A percentile compares a stretch with the other conserved stretches of the same genome.
These are phyloP conservation scores for Quaeritorhiza haematococci DNA, from an alignment of 371 early-diverging fungal species.

Conservation along the genomic window DNA sequence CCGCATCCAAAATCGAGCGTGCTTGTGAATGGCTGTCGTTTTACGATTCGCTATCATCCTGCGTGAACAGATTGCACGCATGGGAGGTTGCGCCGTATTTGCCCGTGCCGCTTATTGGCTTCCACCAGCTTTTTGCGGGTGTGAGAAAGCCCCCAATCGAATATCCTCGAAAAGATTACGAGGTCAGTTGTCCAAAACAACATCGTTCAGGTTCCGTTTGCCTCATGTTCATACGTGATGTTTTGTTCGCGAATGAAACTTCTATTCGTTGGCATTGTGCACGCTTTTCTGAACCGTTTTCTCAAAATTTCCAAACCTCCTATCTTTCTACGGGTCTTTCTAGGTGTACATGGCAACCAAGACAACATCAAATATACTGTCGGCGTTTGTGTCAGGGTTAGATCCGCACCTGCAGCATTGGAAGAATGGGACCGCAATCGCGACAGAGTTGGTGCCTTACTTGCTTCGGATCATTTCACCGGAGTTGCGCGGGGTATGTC, in stretches of 20 bases:
- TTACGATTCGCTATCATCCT: conserved; percentile 67
- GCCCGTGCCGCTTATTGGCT: conserved; percentile 66
- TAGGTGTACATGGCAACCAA: conserved; percentile 4
- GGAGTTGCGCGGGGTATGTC: conserved; percentile 61
- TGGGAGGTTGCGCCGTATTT: conserved; percentile 59
- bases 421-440: too few relatives aligned
- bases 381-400: conserved; percentile 49
- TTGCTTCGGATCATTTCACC: conserved; percentile 75
- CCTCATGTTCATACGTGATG: too few relatives aligned
- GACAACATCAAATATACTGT: conserved; percentile 14
- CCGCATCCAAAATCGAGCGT: conserved; percentile 53
- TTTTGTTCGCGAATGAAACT: too few relatives aligned
- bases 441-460: conserved; percentile 58
- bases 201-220: too few relatives aligned
- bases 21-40: conserved; percentile 76
- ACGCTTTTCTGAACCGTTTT: conserved; percentile 1
- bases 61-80: conserved; percentile 36
- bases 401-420: too few relatives aligned
- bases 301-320: background rate
- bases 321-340: too few relatives aligned
- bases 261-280: too few relatives aligned
- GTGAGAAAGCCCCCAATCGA: conserved; percentile 58
- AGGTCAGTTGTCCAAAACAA: conserved; percentile 51
- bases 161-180: conserved; percentile 77
- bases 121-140: conserved; percentile 80